A percentile compares a stretch with the other conserved stretches of the same genome.
phyloP scores from a whole-genome alignment of 73 alveolate genomes.

The Tetrahymena malaccensis region DNA sequence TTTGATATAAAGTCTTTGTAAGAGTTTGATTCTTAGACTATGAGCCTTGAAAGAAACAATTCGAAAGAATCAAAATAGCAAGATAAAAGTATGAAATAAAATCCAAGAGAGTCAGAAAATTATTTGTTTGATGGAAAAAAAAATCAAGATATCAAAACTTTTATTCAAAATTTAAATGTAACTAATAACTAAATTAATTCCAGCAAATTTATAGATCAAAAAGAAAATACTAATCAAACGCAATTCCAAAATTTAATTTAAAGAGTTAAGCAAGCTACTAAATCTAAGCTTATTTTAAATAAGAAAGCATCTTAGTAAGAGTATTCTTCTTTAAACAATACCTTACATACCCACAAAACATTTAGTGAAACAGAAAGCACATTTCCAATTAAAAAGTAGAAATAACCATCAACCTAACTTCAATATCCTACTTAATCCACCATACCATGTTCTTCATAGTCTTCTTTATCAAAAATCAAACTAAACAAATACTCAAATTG shows the following conservation, averaged over 20 bases:
- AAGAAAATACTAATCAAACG: neutral
- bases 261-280: neutral
- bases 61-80: neutral
- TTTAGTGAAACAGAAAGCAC: neutral
- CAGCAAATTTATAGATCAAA: neutral
- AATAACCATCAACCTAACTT: neutral
- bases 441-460: neutral
- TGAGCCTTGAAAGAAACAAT: neutral
- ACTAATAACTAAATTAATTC: neutral
- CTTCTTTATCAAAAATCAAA: neutral
- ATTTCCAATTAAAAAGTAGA: neutral
- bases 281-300: neutral
- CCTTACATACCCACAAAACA: neutral
- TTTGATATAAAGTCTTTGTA: neutral
- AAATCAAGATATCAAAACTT: neutral
- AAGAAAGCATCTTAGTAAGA: neutral
- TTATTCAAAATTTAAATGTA: neutral
- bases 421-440: neutral
- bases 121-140: too few species aligned
- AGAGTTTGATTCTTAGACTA: neutral
- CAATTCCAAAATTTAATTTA: neutral
- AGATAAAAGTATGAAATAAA: neutral
- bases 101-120: neutral
- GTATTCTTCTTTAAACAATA: neutral
- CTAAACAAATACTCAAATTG: neutral